Percentiles rank a stretch among this genome's conserved stretches.
phyloP scores from a whole-genome alignment of 2,329 filamentous ascomycete species.

The Xylaria arbuscula region DNA sequence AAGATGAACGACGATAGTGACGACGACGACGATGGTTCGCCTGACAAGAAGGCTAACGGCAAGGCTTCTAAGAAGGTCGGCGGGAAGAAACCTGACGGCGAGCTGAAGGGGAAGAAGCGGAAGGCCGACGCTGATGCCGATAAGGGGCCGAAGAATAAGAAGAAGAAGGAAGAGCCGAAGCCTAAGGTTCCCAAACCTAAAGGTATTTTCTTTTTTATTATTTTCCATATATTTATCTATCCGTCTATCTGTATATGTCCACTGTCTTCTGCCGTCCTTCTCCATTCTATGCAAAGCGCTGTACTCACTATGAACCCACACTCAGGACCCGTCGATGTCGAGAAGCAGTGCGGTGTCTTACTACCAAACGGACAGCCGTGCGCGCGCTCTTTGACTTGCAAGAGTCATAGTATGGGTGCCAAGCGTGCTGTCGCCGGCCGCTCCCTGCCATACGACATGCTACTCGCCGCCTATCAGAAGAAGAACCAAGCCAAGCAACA shows the following conservation, averaged over 20 bases:
- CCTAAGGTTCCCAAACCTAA: conserved; percentile 86
- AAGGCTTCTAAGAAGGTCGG: conserved; percentile 71
- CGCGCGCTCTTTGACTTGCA: conserved; percentile 89
- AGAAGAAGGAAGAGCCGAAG: conserved; percentile 94
- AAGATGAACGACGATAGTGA: conserved; percentile 59
- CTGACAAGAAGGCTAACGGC: conserved; percentile 54
- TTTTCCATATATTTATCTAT: background rate
- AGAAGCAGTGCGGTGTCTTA: conserved; percentile 90
- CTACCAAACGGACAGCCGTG: conserved; percentile 88
- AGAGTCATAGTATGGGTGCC: conserved; percentile 94
- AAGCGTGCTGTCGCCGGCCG: conserved; percentile 89
- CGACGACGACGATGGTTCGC: conserved; percentile 61
- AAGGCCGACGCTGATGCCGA: conserved; percentile 81
- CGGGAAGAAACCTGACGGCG: conserved; percentile 71
- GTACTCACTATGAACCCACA: conserved; percentile 17
- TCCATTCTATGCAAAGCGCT: background rate
- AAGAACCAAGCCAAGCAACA: conserved; percentile 99
- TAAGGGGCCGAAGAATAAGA: conserved; percentile 87
- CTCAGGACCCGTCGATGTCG: conserved; percentile 86
- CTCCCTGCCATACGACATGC: conserved; percentile 91
- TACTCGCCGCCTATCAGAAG: conserved; percentile 89
- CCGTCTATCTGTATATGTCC: background rate
- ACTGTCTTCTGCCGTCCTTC: background rate
- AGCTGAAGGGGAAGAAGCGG: conserved; percentile 79
- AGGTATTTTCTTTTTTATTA: conserved; percentile 57